phyloP scores from a whole-genome alignment of 768 basidiomycete species.

The Pisolithus sp. region DNA sequence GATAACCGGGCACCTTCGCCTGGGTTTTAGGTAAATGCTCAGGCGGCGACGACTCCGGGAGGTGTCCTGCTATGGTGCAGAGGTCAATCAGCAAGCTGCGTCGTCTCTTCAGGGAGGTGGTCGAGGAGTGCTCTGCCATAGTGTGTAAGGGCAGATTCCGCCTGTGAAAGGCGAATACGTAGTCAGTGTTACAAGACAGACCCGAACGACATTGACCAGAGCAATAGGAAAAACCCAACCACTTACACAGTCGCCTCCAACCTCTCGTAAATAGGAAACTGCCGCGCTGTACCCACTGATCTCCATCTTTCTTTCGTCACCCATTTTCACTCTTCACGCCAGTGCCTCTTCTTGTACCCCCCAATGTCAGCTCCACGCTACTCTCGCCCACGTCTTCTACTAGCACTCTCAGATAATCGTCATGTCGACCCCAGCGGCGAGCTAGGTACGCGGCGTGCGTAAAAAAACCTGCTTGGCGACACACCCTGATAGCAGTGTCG shows the following conservation, averaged over 20 bases:
- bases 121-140: slow-evolving; percentile 86
- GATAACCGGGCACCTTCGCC: slow-evolving; percentile 51
- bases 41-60: slow-evolving; percentile 32
- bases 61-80: slow-evolving; percentile 61
- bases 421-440: slow-evolving; percentile 83
- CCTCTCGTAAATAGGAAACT: slow-evolving; percentile 66
- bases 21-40: slow-evolving; percentile 12
- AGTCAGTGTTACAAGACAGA: no score
- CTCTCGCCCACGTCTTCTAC: slow-evolving; percentile 75
- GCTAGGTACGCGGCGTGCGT: slow-evolving; percentile 93
- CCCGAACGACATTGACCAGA: no score
- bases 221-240: no score
- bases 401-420: slow-evolving; percentile 89
- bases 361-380: slow-evolving; percentile 1
- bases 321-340: background rate
- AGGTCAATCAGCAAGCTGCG: slow-evolving; percentile 87
- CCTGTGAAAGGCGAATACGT: slow-evolving; percentile 40
- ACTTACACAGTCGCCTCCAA: slow-evolving; percentile 77
- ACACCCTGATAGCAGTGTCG: slow-evolving; percentile 94
- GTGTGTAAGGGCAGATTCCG: slow-evolving; percentile 77
- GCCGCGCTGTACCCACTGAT: slow-evolving; percentile 58
- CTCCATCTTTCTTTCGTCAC: slow-evolving; percentile 31
- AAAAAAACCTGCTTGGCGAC: slow-evolving; percentile 93
- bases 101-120: slow-evolving; percentile 81
- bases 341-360: background rate